Evolutionary conservation across 2,329 filamentous ascomycete genomes (phyloP).

Genomic region (Colletotrichum echinochloae): DNA sequence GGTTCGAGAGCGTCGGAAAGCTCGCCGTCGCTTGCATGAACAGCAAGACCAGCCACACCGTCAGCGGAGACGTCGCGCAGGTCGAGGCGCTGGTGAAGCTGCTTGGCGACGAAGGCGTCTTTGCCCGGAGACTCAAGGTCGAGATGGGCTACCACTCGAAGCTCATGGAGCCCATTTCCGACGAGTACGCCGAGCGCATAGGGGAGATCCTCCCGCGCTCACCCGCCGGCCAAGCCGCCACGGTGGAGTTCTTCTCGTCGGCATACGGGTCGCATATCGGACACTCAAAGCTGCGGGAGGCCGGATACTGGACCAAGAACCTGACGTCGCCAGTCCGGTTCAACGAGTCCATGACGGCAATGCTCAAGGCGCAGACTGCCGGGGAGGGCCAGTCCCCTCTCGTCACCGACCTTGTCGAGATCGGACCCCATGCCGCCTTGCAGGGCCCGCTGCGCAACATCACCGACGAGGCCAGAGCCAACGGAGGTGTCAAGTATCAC

Average conservation of each 20-base stretch:
- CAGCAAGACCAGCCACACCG: slow-evolving; percentile 62
- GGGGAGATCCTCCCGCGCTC: slow-evolving; percentile 3
- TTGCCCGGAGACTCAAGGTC: slow-evolving; percentile 37
- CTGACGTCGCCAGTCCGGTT: slow-evolving; percentile 19
- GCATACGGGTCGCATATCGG: not conserved
- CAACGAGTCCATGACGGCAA: slow-evolving; percentile 4
- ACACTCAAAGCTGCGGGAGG: not conserved
- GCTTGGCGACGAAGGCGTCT: slow-evolving; percentile 46
- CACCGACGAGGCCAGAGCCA: slow-evolving; percentile 34
- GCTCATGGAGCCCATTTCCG: slow-evolving; percentile 15
- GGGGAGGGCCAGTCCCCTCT: slow-evolving; percentile 31
- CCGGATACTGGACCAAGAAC: slow-evolving; percentile 19
- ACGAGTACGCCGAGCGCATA: slow-evolving; percentile 13
- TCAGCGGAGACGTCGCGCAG: slow-evolving; percentile 60
- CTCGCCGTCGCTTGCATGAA: slow-evolving; percentile 57
- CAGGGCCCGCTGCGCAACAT: slow-evolving; percentile 28
- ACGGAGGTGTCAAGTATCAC: slow-evolving; percentile 44
- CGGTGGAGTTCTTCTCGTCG: slow-evolving; percentile 48
- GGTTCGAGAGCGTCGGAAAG: slow-evolving; percentile 30
- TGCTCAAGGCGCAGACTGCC: slow-evolving; percentile 39
- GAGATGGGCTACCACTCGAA: slow-evolving; percentile 31
- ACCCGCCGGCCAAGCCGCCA: not conserved
- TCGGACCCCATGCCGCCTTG: slow-evolving; percentile 30
- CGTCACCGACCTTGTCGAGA: slow-evolving; percentile 15
- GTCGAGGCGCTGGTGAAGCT: slow-evolving; percentile 55